Conservation (phyloP, 371 early-diverging fungal genomes). For the Mortierella sp. region DNA sequence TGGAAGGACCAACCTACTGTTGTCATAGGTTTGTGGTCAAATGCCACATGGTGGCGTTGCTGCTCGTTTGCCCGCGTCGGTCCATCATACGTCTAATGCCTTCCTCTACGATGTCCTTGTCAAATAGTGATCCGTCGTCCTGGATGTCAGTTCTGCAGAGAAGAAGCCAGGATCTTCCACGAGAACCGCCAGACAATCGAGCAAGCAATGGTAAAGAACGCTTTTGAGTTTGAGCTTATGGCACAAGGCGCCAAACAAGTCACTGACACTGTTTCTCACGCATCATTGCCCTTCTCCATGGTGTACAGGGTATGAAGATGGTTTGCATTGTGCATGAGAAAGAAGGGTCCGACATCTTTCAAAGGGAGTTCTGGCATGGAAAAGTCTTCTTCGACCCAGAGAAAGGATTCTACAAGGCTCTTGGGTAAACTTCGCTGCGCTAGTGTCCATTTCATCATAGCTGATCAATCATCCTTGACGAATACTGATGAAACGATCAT, state of each 20-base stretch:
- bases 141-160: slow-evolving; percentile 62
- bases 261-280: too few species aligned
- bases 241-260: too few species aligned
- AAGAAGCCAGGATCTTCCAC: slow-evolving; percentile 54
- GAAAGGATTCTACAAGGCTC: slow-evolving; percentile 55
- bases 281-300: not conserved
- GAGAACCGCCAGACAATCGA: slow-evolving; percentile 40
- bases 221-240: too few species aligned
- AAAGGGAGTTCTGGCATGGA: slow-evolving; percentile 56
- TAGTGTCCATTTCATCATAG: not conserved
- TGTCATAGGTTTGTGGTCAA: slow-evolving; percentile 38
- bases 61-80: too few species aligned
- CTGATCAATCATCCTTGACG: too few species aligned
- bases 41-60: too few species aligned
- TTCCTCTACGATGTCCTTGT: not conserved
- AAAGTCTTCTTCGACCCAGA: slow-evolving; percentile 52
- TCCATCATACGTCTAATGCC: not conserved
- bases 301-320: slow-evolving; percentile 49
- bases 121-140: slow-evolving; percentile 53
- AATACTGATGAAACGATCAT: too few species aligned
- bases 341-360: slow-evolving; percentile 55
- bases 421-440: slow-evolving; percentile 30
- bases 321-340: slow-evolving; percentile 60
- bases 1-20: slow-evolving; percentile 44
- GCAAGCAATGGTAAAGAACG: slow-evolving; percentile 33